Base-by-base conservation (phyloP, 495 filamentous ascomycete species). In the Cudoniella acicularis region DNA sequence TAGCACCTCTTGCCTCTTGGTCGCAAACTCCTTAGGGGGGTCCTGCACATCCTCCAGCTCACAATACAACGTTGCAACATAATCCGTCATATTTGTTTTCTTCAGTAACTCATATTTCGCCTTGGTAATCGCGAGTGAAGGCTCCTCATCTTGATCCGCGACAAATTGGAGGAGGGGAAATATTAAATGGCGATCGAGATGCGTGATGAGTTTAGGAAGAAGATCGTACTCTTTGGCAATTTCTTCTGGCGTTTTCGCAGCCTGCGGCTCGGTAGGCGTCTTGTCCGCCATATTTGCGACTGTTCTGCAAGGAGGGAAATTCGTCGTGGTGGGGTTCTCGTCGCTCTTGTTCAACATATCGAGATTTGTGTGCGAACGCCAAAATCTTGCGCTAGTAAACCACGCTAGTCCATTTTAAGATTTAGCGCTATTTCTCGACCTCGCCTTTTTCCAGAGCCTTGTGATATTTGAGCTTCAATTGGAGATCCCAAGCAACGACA, bases 41-140 rank as follows among this genome's bases (percentile, higher is more conserved):
- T 90, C 79, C 43, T 89, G 82, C 56, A 89, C 83, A 63, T 88
- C 79, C 74, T 96, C 83, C 62, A 98, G 83, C 70, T 96, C 86
- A 69, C 86, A 82, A 78, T 95, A 89, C 66, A 98, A 77, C 61
- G 86, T 86, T 63, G 91, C 90, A 42, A 97, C 90, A 71, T 95
- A 98, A 73, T 98, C 94, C 65, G 85, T 91, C 94, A 98, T 98
- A 79, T 98, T 95, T 56, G 94, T 96, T 71, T 88, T 83, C 80
- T 96, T 93, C 56, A 97, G 83, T 25, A 98, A 83, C 72, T 91
- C 85, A 71, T 91, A 96, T 71, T 96, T 96, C 67, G 90, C 84
- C 68, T 87, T 84, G 25, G 82, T 84, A 64, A 92, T 86, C 67
- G 91, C 87, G 52, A 80, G 76, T 30, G 87, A 76, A 58, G 79